Evolutionary conservation across 164 flowering plant species (phyloP), one percentile per base, ranked within the genome.

Genomic region (Amborella trichopoda): DNA sequence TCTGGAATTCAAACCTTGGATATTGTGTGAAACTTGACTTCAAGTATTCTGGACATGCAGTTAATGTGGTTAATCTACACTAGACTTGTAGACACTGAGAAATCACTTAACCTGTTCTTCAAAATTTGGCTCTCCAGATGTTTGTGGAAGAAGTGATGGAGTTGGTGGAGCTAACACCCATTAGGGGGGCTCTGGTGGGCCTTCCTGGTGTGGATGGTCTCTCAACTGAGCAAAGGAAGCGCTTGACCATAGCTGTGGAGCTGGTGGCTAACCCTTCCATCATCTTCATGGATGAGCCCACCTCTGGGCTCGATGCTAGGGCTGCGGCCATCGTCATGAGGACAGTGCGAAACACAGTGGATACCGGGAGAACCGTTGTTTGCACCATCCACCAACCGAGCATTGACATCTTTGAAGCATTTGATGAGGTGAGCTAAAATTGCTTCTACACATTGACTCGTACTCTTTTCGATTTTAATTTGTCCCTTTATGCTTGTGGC

Each of bases 331-430:
- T 81, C 55, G 78, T 81, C 28, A 78, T 81, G 90, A 60, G 85
- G 26, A 66, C 85, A 3, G 80, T 81, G 38, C 73, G 79, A 55
- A 81, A 81, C 46, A 74, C 78, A 9, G 89, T 73, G 25, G 76
- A 75, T 52, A 81, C 89, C 6, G 82, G 82, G 16, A 50, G 89
- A 63, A 81, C 84, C 14, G 80, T 81, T 51, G 80, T 76, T 6
- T 81, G 90, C 71, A 81, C 90, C 28, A 78, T 78, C 52, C 90
- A 81, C 52, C 80, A 80, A 30, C 88, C 89, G 30, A 77, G 83
- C 62, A 81, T 77, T 23, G 81, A 75, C 55, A 81, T 81, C 21
- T 81, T 77, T 62, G 85, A 81, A 76, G 64, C 85, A 11, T 81
- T 81, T 56, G 85, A 81, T 54, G 90, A 81, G 79, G 83, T 81